phyloP scores from a whole-genome alignment of 257 asterid genomes.

The Penstemon eatonii region DNA sequence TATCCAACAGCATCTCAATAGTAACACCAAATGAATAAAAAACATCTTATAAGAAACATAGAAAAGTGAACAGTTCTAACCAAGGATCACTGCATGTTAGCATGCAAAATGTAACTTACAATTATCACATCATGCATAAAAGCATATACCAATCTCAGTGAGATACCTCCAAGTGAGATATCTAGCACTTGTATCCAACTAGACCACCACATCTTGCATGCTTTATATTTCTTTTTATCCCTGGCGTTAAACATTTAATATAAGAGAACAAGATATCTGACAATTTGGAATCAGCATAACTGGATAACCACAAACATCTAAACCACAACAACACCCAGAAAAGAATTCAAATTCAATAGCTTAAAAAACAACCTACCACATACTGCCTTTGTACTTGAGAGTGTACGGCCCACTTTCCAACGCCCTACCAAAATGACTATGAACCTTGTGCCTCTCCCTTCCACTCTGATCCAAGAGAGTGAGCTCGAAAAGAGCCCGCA shows the following conservation, averaged over 20 bases:
- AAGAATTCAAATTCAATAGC: constrained; percentile 11
- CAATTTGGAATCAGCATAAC: constrained; percentile 6
- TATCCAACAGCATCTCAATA: too few relatives aligned
- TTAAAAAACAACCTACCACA: constrained; percentile 65
- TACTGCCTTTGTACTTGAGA: constrained; percentile 88
- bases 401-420: constrained; percentile 95
- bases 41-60: too few relatives aligned
- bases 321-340: constrained; percentile 10
- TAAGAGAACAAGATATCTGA: not conserved
- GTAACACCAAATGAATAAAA: too few relatives aligned
- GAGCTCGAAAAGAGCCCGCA: constrained; percentile 88
- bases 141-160: constrained; percentile 21
- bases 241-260: too few relatives aligned
- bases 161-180: not conserved
- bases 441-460: constrained; percentile 88
- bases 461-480: constrained; percentile 93
- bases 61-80: not conserved
- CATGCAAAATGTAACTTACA: not conserved
- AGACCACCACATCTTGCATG: constrained; percentile 30
- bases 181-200: constrained; percentile 26
- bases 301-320: not conserved
- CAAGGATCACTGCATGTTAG: not conserved
- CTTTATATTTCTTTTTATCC: too few relatives aligned
- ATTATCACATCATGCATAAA: not conserved
- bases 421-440: constrained; percentile 91